A percentile compares a stretch with the other conserved stretches of the same genome.
Conservation (phyloP, 371 early-diverging fungal genomes). For the Mucor velutinosus region DNA sequence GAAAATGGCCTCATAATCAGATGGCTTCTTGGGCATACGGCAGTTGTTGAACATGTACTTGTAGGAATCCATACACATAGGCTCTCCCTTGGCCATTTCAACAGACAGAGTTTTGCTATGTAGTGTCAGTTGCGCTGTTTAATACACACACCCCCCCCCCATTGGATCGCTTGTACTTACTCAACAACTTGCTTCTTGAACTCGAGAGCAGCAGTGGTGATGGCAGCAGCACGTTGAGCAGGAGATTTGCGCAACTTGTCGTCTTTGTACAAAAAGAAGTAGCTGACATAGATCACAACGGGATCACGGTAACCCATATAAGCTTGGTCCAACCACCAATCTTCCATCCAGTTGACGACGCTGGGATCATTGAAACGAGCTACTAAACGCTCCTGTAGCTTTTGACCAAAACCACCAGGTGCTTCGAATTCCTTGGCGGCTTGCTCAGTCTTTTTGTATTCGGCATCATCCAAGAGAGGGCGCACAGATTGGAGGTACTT, state of each 20-base stretch:
- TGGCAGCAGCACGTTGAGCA: conserved; percentile 85
- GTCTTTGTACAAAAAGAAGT: conserved; percentile 84
- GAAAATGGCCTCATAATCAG: conserved; percentile 78
- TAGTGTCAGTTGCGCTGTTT: not conserved
- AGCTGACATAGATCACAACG: conserved; percentile 85
- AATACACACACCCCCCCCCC: not conserved
- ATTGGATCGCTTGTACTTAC: not conserved
- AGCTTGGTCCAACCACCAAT: conserved; percentile 94
- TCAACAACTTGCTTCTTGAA: conserved; percentile 86
- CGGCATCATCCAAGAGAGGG: conserved; percentile 74
- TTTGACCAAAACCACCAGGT: conserved; percentile 78
- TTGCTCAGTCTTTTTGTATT: conserved; percentile 70
- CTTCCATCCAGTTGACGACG: conserved; percentile 88
- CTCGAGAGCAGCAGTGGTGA: conserved; percentile 86
- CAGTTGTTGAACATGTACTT: conserved; percentile 96
- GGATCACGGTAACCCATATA: conserved; percentile 98
- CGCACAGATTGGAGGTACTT: conserved; percentile 79
- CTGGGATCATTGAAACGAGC: conserved; percentile 68
- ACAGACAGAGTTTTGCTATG: conserved; percentile 75
- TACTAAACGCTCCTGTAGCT: conserved; percentile 81
- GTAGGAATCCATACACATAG: conserved; percentile 91
- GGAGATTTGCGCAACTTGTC: conserved; percentile 78
- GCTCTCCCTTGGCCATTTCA: conserved; percentile 77
- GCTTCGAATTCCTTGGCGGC: conserved; percentile 80
- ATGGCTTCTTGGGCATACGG: conserved; percentile 86